Base-by-base conservation (phyloP, 176 grass and related monocot genomes). In the Oryza meridionalis region DNA sequence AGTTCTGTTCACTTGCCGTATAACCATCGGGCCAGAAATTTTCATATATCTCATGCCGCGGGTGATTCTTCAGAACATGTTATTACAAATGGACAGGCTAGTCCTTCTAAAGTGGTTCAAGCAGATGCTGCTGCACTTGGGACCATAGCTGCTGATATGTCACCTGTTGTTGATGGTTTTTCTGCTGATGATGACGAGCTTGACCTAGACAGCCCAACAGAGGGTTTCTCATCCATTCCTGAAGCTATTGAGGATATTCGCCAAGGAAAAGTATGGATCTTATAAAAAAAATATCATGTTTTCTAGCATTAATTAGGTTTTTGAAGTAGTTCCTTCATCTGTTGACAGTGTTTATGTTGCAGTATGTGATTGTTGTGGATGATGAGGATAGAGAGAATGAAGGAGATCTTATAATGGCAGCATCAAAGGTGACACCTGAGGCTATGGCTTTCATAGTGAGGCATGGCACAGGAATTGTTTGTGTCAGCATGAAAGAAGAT, bases 361-460 rank as follows among this genome's bases (percentile, higher is more conserved):
- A 97, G 94, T 94, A 83, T 79, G 94, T 97, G 69, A 97, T 97
- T 82, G 94, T 97, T 78, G 94, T 97, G 45, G 94, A 97, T 66
- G 94, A 97, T 46, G 94, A 97, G 84, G 90, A 88, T 55, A 92
- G 92, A 90, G 96, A 98, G 75, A 98, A 98, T 79, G 92, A 98
- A 85, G 96, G 96, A 72, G 96, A 98, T 83, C 96, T 98, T 84
- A 98, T 98, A 90, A 97, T 97, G 92, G 86, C 95, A 84, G 95
- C 95, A 78, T 94, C 95, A 84, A 87, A 91, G 61, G 95, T 90
- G 65, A 97, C 95, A 77, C 92, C 95, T 72, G 95, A 94, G 75
- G 88, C 86, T 42, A 97, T 89, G 90, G 90, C 95, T 82, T 97
- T 97, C 77, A 88, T 94, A 84, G 95, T 97, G 65, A 97, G 86